These are phyloP conservation scores for Xylaria sp. DNA, from an alignment of 2,329 filamentous ascomycete genomes.

Conservation along the genomic window DNA sequence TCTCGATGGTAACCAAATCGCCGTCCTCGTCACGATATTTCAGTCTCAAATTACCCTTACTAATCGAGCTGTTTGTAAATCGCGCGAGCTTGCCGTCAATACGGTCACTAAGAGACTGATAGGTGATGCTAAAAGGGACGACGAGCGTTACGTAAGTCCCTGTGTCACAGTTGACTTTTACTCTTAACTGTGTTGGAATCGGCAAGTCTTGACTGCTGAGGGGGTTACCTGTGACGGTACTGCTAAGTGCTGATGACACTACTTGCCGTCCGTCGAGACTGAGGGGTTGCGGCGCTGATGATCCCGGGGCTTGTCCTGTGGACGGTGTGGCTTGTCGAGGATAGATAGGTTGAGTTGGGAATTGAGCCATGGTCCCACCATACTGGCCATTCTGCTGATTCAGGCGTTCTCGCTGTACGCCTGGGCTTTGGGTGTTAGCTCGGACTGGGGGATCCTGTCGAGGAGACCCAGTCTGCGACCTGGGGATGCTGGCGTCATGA, in stretches of 20 bases:
- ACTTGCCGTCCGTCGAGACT: constrained; percentile 55
- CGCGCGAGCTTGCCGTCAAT: constrained; percentile 95
- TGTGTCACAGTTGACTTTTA: constrained; percentile 88
- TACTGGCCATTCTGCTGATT: constrained; percentile 60
- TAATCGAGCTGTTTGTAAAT: constrained; percentile 85
- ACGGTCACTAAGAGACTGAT: constrained; percentile 90
- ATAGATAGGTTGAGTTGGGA: constrained; percentile 65
- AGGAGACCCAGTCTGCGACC: constrained; percentile 86
- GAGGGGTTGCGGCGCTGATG: constrained; percentile 50
- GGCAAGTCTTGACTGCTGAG: constrained; percentile 61
- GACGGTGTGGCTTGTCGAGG: constrained; percentile 59
- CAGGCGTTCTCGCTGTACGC: constrained; percentile 70
- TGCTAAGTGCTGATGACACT: constrained; percentile 59
- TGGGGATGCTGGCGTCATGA: constrained; percentile 72
- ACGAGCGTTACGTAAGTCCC: constrained; percentile 95
- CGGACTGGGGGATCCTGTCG: constrained; percentile 73
- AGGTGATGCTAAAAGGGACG: constrained; percentile 93
- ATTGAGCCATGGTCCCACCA: constrained; percentile 65
- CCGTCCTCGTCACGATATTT: constrained; percentile 93
- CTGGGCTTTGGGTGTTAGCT: constrained; percentile 76
- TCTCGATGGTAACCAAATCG: constrained; percentile 92
- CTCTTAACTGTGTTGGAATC: constrained; percentile 83
- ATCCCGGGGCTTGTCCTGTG: constrained; percentile 47
- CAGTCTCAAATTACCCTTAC: constrained; percentile 82
- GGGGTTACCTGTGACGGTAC: constrained; percentile 48